Conservation (phyloP, 2,329 filamentous ascomycete species). For the Ophiostoma montium region DNA sequence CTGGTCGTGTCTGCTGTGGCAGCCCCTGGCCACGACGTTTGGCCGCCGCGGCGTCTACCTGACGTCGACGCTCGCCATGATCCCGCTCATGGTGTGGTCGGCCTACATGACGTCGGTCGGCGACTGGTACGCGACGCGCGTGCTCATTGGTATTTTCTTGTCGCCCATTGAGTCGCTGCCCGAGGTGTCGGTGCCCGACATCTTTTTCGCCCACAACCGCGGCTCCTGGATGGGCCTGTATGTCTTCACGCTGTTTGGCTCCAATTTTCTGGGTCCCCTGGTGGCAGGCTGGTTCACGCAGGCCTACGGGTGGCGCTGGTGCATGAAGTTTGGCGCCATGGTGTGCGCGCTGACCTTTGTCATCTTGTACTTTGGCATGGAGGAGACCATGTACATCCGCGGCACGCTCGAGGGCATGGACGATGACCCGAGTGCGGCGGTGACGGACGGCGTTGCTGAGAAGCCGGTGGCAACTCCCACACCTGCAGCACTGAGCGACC, state of each 20-base stretch:
- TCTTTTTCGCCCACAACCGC: slow-evolving; percentile 17
- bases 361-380: slow-evolving; percentile 43
- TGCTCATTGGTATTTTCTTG: slow-evolving; percentile 29
- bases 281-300: slow-evolving; percentile 35
- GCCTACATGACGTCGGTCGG: slow-evolving; percentile 25
- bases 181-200: slow-evolving; percentile 22
- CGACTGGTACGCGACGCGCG: slow-evolving; percentile 31
- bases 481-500: neutral
- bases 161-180: slow-evolving; percentile 32
- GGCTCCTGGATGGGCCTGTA: slow-evolving; percentile 29
- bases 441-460: neutral
- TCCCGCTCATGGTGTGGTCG: slow-evolving; percentile 23
- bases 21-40: slow-evolving; percentile 31
- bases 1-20: slow-evolving; percentile 32
- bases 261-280: slow-evolving; percentile 32
- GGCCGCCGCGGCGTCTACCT: slow-evolving; percentile 20
- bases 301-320: slow-evolving; percentile 34
- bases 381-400: slow-evolving; percentile 43
- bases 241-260: slow-evolving; percentile 27
- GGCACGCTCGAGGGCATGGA: slow-evolving; percentile 18
- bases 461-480: neutral
- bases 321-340: slow-evolving; percentile 40
- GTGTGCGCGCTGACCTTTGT: slow-evolving; percentile 33
- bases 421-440: slow-evolving; percentile 16
- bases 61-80: slow-evolving; percentile 16